A percentile compares a stretch with the other conserved stretches of the same genome.
phyloP scores from a whole-genome alignment of 2,329 filamentous ascomycete species.

The Lachnellula occidentalis region DNA sequence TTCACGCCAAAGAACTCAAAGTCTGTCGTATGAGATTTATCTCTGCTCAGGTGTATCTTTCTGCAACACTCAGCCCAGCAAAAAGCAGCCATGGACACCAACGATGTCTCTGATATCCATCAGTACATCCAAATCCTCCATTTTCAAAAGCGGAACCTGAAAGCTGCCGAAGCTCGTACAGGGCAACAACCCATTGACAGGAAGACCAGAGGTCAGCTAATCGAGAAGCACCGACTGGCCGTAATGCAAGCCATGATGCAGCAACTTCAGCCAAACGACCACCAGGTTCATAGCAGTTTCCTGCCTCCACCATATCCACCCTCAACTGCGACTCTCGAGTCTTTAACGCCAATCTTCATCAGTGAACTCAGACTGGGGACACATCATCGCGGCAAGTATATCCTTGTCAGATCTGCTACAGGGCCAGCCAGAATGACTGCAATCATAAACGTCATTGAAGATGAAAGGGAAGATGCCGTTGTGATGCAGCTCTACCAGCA shows the following conservation, averaged over 20 bases:
- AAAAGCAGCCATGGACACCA: slow-evolving; percentile 3
- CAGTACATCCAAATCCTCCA: neutral
- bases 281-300: slow-evolving; percentile 1
- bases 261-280: neutral
- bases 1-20: too few species aligned
- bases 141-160: neutral
- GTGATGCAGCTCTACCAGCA: slow-evolving; percentile 40
- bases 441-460: slow-evolving; percentile 28
- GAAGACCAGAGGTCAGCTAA: neutral
- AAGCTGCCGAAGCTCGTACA: slow-evolving; percentile 5
- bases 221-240: neutral
- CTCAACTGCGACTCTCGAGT: neutral
- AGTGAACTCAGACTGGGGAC: slow-evolving; percentile 34
- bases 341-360: slow-evolving; percentile 17
- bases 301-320: slow-evolving; percentile 7
- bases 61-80: too few species aligned
- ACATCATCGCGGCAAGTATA: slow-evolving; percentile 36
- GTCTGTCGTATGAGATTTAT: too few species aligned
- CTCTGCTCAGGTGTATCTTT: too few species aligned
- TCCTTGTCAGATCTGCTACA: slow-evolving; percentile 22
- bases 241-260: neutral
- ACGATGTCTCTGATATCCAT: slow-evolving; percentile 3
- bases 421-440: slow-evolving; percentile 27
- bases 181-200: slow-evolving; percentile 1
- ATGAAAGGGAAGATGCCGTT: slow-evolving; percentile 19